Base-by-base conservation (phyloP, 495 filamentous ascomycete genomes). In the Copromyces sp. region DNA sequence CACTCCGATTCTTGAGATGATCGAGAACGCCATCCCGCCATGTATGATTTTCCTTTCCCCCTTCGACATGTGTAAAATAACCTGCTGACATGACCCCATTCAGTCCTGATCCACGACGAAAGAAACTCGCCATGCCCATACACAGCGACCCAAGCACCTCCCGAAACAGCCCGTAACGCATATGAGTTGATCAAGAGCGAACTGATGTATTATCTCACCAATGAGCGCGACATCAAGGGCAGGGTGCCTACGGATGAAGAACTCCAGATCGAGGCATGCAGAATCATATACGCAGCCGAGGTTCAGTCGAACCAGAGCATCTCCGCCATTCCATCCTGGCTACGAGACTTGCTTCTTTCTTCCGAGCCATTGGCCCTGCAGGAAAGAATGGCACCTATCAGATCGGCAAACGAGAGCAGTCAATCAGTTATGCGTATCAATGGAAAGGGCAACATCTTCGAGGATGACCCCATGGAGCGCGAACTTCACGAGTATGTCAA, bases 21-120 rank as follows among this genome's bases (percentile, higher is more conserved):
- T 92, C 73, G 86, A 89, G 75, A 89, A 90, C 78, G 89, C 88
- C 41, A 90, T 92, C 73, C 90, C 90, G 0, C 89, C 89, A 17
- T 91, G 83, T 85, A 79, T 74, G 83, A 77, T 72, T 71, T 68
- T 44, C 42, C 44, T n/a, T 68, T 24, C 24, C 71, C 24, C 24
- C 69, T 74, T 75, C 35, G 53, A 39, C 69, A 16, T 59, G 45
- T 39, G 24, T 24, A 17, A 39, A 11, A 17, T 53, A 44, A 45
- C 16, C 72, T 32, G 72, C 74, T 77, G 45, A 77, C 39, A n/a
- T 38, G 32, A 45, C 16, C 3, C 68, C n/a, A 12, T 38, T 24
- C 70, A 83, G 85, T 87, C 76, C 80, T 88, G 37, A 88, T 88
- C 79, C 85, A 88, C 76, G 83, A 87, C 75, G 86, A 88, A 74